Conservation (phyloP, 176 grass and related monocot species). For the Carex myosuroides region DNA sequence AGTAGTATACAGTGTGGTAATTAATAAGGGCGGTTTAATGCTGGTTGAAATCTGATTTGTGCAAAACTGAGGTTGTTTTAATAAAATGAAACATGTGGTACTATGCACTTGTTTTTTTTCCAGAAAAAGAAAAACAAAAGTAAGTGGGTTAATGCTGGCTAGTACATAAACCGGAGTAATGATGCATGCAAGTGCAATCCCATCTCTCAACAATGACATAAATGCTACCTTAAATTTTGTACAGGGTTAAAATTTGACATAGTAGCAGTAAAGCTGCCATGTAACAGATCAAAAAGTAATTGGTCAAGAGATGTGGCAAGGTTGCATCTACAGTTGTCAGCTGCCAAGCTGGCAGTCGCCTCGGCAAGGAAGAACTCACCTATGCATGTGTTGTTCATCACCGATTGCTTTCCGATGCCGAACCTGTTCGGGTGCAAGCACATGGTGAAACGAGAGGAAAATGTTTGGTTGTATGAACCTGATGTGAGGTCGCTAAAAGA, state of each 20-base stretch:
- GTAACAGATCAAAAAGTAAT: neutral
- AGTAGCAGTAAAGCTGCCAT: conserved; percentile 65
- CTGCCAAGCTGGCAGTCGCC: conserved; percentile 45
- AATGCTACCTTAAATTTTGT: neutral
- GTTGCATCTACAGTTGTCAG: conserved; percentile 60
- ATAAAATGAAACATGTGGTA: neutral
- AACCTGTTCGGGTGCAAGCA: conserved; percentile 66
- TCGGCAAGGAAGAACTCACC: neutral
- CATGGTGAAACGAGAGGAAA: conserved; percentile 28
- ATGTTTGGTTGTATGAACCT: conserved; percentile 50
- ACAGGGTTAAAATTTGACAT: conserved; percentile 37
- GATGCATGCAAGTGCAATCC: neutral
- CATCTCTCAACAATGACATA: neutral
- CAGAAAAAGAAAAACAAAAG: neutral
- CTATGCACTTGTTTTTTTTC: neutral
- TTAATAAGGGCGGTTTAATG: neutral
- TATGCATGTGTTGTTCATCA: conserved; percentile 29
- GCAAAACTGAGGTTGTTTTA: neutral
- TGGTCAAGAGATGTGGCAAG: conserved; percentile 69
- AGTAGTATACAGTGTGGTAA: neutral
- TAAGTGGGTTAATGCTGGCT: neutral
- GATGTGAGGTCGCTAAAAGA: conserved; percentile 22
- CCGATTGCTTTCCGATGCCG: conserved; percentile 47
- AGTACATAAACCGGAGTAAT: neutral
- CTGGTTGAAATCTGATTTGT: neutral